These are phyloP conservation scores for Trichoderma afroharzianum DNA, from an alignment of 2,329 filamentous ascomycete species.

Conservation along the genomic window DNA sequence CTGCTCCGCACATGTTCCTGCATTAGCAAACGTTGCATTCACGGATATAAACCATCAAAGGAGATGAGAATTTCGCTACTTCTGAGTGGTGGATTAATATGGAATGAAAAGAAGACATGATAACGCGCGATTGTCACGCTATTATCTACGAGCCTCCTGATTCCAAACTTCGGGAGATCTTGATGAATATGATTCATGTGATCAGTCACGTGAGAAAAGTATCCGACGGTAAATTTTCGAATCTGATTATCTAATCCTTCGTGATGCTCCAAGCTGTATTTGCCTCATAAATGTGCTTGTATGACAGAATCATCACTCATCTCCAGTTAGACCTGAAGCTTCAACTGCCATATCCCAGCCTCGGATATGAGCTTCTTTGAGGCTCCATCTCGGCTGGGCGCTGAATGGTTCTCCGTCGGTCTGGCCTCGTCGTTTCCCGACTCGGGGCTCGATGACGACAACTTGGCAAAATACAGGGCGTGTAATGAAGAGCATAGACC, in stretches of 20 bases:
- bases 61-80: not conserved
- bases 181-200: not conserved
- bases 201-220: not conserved
- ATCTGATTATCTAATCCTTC: not conserved
- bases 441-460: slow-evolving; percentile 39
- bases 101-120: not conserved
- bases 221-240: not conserved
- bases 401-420: slow-evolving; percentile 53
- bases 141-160: not conserved
- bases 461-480: slow-evolving; percentile 35
- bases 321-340: not conserved
- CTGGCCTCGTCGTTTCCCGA: slow-evolving; percentile 53
- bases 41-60: not conserved
- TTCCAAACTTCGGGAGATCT: not conserved
- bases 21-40: not conserved
- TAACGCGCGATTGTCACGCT: not conserved
- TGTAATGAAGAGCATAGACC: slow-evolving; percentile 41
- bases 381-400: slow-evolving; percentile 16
- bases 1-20: not conserved
- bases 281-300: not conserved
- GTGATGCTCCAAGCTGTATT: not conserved
- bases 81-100: not conserved
- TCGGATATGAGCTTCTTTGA: slow-evolving; percentile 26
- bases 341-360: not conserved
- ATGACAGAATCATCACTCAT: too few species aligned